Percentiles rank a stretch among this genome's conserved stretches.
phyloP scores from a whole-genome alignment of 2,329 filamentous ascomycete genomes.

The Alternaria metachromatica region DNA sequence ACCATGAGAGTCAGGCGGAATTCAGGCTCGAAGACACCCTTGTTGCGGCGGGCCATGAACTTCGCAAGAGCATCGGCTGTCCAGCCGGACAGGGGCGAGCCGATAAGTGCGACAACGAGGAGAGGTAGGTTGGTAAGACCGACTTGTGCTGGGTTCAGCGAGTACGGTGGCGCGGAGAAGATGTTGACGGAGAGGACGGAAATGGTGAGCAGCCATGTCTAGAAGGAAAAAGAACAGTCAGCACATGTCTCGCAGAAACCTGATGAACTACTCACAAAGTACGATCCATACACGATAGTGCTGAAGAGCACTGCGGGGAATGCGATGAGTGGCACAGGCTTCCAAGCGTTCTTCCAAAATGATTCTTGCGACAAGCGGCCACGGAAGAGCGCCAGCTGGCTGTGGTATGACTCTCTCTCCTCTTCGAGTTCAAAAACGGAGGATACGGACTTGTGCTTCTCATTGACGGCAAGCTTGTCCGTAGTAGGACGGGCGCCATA shows the following conservation, averaged over 20 bases:
- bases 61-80: conserved; percentile 76
- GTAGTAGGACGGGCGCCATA: conserved; percentile 26
- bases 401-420: conserved; percentile 30
- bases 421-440: conserved; percentile 27
- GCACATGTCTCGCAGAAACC: background rate
- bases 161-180: conserved; percentile 80
- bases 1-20: conserved; percentile 65
- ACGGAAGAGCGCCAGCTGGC: conserved; percentile 35
- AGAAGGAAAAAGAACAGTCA: background rate
- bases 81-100: conserved; percentile 75
- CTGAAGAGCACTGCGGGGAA: conserved; percentile 88
- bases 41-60: conserved; percentile 75
- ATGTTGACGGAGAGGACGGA: conserved; percentile 88
- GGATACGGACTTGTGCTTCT: conserved; percentile 30
- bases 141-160: conserved; percentile 80
- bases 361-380: conserved; percentile 41
- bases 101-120: conserved; percentile 79
- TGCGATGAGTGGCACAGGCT: conserved; percentile 78
- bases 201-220: conserved; percentile 81
- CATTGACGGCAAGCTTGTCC: conserved; percentile 27
- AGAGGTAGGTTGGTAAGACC: conserved; percentile 80
- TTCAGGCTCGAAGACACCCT: conserved; percentile 88
- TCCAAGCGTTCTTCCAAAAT: conserved; percentile 42
- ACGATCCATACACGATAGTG: conserved; percentile 79
- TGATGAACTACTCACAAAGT: conserved; percentile 60